Conservation (phyloP, 1,139 yeast genomes). For the Taphrina betulina region DNA sequence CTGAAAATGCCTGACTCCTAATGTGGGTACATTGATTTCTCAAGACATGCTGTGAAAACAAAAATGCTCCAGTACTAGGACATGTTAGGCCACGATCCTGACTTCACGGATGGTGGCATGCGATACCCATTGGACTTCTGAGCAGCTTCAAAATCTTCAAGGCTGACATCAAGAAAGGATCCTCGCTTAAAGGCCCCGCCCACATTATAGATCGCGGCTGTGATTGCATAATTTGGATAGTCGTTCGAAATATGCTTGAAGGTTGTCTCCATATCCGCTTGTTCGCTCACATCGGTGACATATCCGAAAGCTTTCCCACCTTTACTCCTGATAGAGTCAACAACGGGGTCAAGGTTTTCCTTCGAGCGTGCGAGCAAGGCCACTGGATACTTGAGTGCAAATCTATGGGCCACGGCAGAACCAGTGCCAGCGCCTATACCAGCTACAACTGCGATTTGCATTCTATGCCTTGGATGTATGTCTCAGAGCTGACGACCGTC, state of each 20-base stretch:
- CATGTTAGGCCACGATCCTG: no score
- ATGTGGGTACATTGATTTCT: background rate
- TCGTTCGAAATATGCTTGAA: conserved; percentile 23
- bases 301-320: conserved; percentile 1
- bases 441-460: conserved; percentile 45
- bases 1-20: background rate
- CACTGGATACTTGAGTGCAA: conserved; percentile 34
- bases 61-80: conserved; percentile 34
- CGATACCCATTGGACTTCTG: conserved; percentile 21
- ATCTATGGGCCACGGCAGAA: conserved; percentile 33
- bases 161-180: conserved; percentile 34
- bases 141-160: conserved; percentile 30
- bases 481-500: no score
- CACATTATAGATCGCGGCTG: conserved; percentile 36
- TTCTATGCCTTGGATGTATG: no score
- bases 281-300: conserved; percentile 34
- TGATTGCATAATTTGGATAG: conserved; percentile 32
- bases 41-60: conserved; percentile 34
- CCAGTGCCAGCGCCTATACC: conserved; percentile 38
- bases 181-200: conserved; percentile 33
- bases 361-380: conserved; percentile 36
- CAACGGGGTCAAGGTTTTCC: conserved; percentile 21
- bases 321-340: conserved; percentile 3
- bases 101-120: no score
- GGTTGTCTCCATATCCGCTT: conserved; percentile 22